Conservation (phyloP, 768 basidiomycete species). For the Basidioascus undulatus region DNA sequence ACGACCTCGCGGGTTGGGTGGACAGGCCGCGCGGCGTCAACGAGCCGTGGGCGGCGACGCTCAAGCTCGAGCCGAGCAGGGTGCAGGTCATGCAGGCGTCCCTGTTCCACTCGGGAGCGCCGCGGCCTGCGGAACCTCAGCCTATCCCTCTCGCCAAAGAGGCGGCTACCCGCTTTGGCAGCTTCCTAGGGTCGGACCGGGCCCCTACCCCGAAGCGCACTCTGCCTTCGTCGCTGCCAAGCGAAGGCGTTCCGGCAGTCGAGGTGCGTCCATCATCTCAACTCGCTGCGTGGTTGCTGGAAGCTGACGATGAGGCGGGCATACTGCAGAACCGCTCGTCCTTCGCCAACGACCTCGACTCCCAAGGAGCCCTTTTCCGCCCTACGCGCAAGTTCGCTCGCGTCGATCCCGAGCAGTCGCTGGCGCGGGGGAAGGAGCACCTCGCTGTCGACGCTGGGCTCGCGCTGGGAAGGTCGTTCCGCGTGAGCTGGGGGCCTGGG, state of each 20-base stretch:
- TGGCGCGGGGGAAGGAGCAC: conserved; percentile 38
- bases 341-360: conserved; percentile 48
- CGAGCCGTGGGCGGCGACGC: conserved; percentile 43
- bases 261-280: conserved; percentile 13
- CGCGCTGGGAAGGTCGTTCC: conserved; percentile 61
- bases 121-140: conserved; percentile 34
- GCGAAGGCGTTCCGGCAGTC: conserved; percentile 43
- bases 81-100: conserved; percentile 86
- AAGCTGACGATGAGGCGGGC: not conserved
- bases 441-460: conserved; percentile 57
- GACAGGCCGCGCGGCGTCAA: too few species aligned
- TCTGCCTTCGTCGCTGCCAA: conserved; percentile 3
- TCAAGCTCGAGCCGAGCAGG: conserved; percentile 61
- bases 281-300: conserved; percentile 2
- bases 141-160: not conserved
- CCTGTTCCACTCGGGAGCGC: conserved; percentile 26
- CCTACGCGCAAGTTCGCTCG: conserved; percentile 62
- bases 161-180: conserved; percentile 16
- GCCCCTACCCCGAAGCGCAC: not conserved
- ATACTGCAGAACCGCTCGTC: conserved; percentile 35
- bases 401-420: conserved; percentile 33
- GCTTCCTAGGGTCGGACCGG: conserved; percentile 7
- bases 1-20: too few species aligned
- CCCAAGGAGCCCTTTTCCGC: conserved; percentile 28
- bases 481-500: conserved; percentile 71